Percentiles rank a stretch among this genome's conserved stretches.
phyloP scores from a whole-genome alignment of 257 asterid species.

The Solanum arcanum region DNA sequence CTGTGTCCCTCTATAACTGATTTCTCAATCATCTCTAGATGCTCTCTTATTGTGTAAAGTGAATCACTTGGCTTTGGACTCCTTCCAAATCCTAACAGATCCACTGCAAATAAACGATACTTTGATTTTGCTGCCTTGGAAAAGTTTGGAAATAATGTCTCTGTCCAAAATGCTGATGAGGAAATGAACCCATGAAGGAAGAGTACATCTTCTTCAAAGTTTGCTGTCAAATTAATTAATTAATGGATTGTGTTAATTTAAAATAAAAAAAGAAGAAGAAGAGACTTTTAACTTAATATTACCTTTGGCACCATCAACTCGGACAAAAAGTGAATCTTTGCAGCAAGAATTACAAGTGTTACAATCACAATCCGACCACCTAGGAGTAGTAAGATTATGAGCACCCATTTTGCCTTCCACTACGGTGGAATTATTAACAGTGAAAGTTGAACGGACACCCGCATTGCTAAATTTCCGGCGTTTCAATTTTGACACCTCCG shows the following conservation, averaged over 20 bases:
- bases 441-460: constrained; percentile 20
- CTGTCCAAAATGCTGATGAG: constrained; percentile 87
- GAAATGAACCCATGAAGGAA: constrained; percentile 96
- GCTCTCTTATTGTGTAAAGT: constrained; percentile 68
- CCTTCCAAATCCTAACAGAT: constrained; percentile 82
- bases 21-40: constrained; percentile 80
- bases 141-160: constrained; percentile 77
- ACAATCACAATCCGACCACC: constrained; percentile 98
- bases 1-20: constrained; percentile 62
- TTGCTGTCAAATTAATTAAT: constrained; percentile 8
- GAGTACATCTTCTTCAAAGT: constrained; percentile 65
- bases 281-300: background rate
- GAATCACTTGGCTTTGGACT: constrained; percentile 92
- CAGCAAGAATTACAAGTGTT: constrained; percentile 50
- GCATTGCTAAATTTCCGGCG: constrained; percentile 19
- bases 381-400: constrained; percentile 15
- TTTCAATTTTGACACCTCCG: constrained; percentile 39
- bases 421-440: constrained; percentile 50
- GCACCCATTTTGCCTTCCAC: constrained; percentile 51
- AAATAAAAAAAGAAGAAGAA: too few species aligned
- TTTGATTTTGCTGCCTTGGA: constrained; percentile 52
- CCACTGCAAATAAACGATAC: constrained; percentile 78
- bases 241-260: background rate
- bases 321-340: constrained; percentile 57
- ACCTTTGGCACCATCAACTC: constrained; percentile 68